A percentile compares a stretch with the other conserved stretches of the same genome.
Conservation (phyloP, 495 filamentous ascomycete species). For the Rostrohypoxylon terebratum region DNA sequence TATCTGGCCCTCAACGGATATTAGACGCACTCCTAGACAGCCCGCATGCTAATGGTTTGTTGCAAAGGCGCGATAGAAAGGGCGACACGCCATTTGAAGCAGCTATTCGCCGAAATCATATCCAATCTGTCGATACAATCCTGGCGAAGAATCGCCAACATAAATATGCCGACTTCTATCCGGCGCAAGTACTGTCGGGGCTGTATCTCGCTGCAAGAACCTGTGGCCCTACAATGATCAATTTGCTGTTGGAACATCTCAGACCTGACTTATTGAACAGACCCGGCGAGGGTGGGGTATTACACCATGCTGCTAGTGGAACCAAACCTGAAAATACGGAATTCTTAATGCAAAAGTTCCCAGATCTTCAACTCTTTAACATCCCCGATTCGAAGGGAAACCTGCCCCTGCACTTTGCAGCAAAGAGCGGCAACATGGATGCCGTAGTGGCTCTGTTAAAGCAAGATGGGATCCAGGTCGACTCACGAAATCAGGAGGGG, state of each 20-base stretch:
- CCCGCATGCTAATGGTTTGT: slow-evolving; percentile 17
- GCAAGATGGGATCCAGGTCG: slow-evolving; percentile 18
- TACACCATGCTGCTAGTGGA: slow-evolving; percentile 35
- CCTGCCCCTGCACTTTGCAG: slow-evolving; percentile 32
- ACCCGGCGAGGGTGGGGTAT: neutral
- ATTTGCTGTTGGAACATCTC: slow-evolving; percentile 17
- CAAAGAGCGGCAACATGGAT: slow-evolving; percentile 34
- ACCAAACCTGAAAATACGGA: slow-evolving; percentile 33
- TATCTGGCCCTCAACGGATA: slow-evolving; percentile 34
- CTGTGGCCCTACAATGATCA: slow-evolving; percentile 19
- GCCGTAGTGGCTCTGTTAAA: slow-evolving; percentile 17
- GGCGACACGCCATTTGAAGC: slow-evolving; percentile 37
- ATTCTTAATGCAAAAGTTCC: slow-evolving; percentile 29
- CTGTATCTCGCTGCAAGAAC: slow-evolving; percentile 26
- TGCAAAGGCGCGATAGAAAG: slow-evolving; percentile 26
- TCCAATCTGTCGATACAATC: slow-evolving; percentile 41
- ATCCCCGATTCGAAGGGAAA: slow-evolving; percentile 18
- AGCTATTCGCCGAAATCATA: slow-evolving; percentile 36
- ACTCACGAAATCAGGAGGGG: slow-evolving; percentile 22
- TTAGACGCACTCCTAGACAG: slow-evolving; percentile 34
- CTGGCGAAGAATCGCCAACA: slow-evolving; percentile 22
- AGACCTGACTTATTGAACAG: slow-evolving; percentile 5
- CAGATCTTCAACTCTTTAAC: slow-evolving; percentile 15
- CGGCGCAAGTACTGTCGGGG: slow-evolving; percentile 22
- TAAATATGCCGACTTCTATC: slow-evolving; percentile 19